phyloP scores from a whole-genome alignment of 208 protist genomes.

The Trypanosoma brucei region DNA sequence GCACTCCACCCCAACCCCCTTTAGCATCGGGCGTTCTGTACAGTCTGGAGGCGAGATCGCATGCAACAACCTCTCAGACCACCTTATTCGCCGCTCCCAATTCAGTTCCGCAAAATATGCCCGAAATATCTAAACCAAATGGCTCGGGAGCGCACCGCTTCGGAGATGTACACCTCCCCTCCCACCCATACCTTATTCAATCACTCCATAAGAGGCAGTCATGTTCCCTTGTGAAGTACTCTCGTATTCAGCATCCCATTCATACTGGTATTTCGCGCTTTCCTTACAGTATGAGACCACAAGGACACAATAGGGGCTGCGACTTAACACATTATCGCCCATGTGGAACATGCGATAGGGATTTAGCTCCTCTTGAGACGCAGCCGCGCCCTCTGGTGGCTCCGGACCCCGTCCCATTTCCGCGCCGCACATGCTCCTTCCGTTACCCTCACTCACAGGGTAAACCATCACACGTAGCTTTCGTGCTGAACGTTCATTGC shows the following conservation, averaged over 20 bases:
- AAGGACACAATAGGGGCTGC: slow-evolving; percentile 1
- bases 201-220: not conserved
- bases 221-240: not conserved
- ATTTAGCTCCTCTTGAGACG: not conserved
- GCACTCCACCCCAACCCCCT: no score
- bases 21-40: no score
- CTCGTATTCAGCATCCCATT: slow-evolving; percentile 6
- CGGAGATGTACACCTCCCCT: not conserved
- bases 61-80: no score
- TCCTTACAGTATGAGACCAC: slow-evolving; percentile 3
- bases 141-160: not conserved
- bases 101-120: no score
- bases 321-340: slow-evolving; percentile 10
- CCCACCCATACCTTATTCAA: not conserved
- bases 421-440: not conserved
- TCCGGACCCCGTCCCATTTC: not conserved
- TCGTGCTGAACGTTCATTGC: not conserved
- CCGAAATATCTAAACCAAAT: no score
- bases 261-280: not conserved
- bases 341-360: slow-evolving; percentile 15
- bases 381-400: not conserved
- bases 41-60: no score
- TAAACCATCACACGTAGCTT: slow-evolving; percentile 10
- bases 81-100: no score
- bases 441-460: slow-evolving; percentile 6